These are phyloP conservation scores for Syzygium grande DNA, from an alignment of 345 rosid genomes.

Conservation along the genomic window DNA sequence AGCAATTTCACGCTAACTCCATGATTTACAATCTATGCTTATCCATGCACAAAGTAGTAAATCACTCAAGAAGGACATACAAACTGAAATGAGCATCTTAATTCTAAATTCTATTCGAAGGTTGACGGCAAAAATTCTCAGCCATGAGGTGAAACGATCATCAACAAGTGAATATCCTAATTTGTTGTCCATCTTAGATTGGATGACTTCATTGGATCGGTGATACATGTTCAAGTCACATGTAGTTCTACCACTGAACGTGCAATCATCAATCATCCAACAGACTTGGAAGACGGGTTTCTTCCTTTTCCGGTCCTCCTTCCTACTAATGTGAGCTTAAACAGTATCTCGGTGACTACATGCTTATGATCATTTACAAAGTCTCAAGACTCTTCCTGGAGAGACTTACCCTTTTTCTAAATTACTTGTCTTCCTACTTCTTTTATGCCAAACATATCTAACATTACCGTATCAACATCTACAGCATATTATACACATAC, in stretches of 20 bases:
- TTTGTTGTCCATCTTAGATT: not conserved
- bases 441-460: not conserved
- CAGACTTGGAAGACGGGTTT: not conserved
- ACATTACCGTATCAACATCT: not conserved
- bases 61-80: not conserved
- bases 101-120: not conserved
- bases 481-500: not conserved
- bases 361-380: not conserved
- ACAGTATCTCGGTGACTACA: not conserved
- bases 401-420: not conserved
- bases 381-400: not conserved
- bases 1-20: constrained; percentile 22
- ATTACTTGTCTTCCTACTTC: not conserved
- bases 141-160: not conserved
- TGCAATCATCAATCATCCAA: not conserved
- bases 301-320: not conserved
- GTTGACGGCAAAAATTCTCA: not conserved
- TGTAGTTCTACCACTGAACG: not conserved
- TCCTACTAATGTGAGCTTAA: not conserved
- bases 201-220: not conserved
- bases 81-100: not conserved
- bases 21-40: constrained; percentile 27
- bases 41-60: not conserved
- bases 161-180: not conserved
- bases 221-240: not conserved